A percentile compares a stretch with the other conserved stretches of the same genome.
Evolutionary conservation across 805 yeast genomes (phyloP).

Genomic region (Gaillardinia entomophila): DNA sequence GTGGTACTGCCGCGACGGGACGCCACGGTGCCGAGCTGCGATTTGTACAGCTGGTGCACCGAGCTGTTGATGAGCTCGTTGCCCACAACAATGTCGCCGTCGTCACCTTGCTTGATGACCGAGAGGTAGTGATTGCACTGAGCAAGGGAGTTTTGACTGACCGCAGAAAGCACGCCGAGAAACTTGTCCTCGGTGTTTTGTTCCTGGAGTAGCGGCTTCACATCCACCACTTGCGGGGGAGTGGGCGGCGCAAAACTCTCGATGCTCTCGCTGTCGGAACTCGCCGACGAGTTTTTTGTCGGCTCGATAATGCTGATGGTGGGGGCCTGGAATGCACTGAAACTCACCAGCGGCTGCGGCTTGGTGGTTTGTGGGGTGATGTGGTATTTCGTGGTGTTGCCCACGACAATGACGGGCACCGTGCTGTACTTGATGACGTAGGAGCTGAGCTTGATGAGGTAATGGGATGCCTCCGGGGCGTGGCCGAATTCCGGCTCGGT

Average conservation of each 20-base stretch:
- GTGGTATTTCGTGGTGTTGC: constrained; percentile 18
- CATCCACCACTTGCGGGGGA: too few relatives aligned
- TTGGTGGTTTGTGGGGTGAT: too few relatives aligned
- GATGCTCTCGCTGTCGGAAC: neutral
- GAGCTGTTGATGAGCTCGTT: constrained; percentile 19
- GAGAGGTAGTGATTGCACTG: constrained; percentile 22
- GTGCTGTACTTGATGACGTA: constrained; percentile 34
- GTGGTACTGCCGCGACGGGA: neutral
- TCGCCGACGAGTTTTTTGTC: neutral
- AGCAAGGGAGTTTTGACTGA: constrained; percentile 20
- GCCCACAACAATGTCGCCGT: constrained; percentile 16
- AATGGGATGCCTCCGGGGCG: constrained; percentile 14
- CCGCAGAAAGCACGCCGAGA: constrained; percentile 15
- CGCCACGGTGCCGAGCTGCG: constrained; percentile 8
- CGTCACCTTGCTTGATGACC: constrained; percentile 11
- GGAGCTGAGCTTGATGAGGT: constrained; percentile 30
- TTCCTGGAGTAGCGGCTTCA: neutral
- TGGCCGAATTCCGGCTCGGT: neutral
- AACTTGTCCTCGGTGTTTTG: constrained; percentile 9
- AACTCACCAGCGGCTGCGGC: too few relatives aligned
- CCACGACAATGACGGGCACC: constrained; percentile 34
- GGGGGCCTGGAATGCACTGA: too few relatives aligned
- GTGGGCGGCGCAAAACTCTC: too few relatives aligned
- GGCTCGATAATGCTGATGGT: neutral
- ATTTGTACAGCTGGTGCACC: constrained; percentile 31